Conservation (phyloP, 345 rosid species). For the Acer yangbiense region DNA sequence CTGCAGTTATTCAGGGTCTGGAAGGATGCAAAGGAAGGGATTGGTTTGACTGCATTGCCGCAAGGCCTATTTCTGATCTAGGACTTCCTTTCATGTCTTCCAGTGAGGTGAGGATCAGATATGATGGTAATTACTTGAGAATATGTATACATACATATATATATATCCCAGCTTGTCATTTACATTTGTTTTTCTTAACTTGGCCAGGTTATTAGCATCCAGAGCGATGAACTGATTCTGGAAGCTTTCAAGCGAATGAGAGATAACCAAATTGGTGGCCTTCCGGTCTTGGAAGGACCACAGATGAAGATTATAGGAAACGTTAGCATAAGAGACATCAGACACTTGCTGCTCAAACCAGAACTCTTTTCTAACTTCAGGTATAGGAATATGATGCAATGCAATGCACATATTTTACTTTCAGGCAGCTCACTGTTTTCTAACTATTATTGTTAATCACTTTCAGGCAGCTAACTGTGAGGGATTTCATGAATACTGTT, state of each 20-base stretch:
- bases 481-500: slow-evolving; percentile 58
- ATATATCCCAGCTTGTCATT: not conserved
- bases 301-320: slow-evolving; percentile 48
- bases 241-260: slow-evolving; percentile 87
- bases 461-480: slow-evolving; percentile 66
- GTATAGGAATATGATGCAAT: slow-evolving; percentile 30
- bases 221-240: slow-evolving; percentile 60
- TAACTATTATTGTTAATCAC: not conserved
- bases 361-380: slow-evolving; percentile 82
- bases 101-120: slow-evolving; percentile 43
- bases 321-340: slow-evolving; percentile 61
- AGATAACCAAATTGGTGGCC: slow-evolving; percentile 77
- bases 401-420: not conserved
- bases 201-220: slow-evolving; percentile 61
- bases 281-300: slow-evolving; percentile 65
- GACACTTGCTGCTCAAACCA: slow-evolving; percentile 74
- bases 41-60: slow-evolving; percentile 81
- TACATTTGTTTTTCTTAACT: slow-evolving; percentile 9
- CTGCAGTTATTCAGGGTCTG: slow-evolving; percentile 79
- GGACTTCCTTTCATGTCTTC: slow-evolving; percentile 88
- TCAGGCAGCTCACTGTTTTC: no score
- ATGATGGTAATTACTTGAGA: not conserved
- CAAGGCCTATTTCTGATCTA: slow-evolving; percentile 62
- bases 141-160: no score
- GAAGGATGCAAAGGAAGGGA: slow-evolving; percentile 86